Conservation (phyloP, 148 eudicot genomes). For the Hydrangea macrophylla region DNA sequence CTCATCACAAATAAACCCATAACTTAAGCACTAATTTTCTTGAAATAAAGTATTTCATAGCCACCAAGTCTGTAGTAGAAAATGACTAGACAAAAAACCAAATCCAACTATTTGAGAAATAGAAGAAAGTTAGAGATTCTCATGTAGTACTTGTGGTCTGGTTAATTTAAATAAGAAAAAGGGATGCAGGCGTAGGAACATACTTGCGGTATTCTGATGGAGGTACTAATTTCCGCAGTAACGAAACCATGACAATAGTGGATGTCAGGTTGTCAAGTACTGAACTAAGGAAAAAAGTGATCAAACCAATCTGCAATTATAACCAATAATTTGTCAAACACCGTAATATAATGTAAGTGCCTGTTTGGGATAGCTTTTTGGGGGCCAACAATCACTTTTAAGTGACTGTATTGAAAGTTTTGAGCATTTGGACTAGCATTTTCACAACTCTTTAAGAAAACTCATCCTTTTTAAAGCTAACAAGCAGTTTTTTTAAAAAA, state of each 20-base stretch:
- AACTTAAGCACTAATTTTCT: not conserved
- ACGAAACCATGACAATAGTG: slow-evolving; percentile 95
- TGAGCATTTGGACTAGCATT: too few species aligned
- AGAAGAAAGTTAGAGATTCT: not conserved
- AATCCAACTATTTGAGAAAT: not conserved
- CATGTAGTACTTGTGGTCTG: not conserved
- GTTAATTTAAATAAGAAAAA: not conserved
- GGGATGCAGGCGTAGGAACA: slow-evolving; percentile 16
- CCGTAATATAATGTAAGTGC: not conserved
- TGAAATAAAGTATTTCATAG: not conserved
- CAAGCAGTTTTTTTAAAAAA: not conserved
- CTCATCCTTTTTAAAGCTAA: not conserved
- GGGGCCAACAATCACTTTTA: too few species aligned
- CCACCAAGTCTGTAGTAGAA: not conserved
- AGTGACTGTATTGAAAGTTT: too few species aligned
- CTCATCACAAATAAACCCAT: not conserved
- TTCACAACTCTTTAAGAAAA: too few species aligned
- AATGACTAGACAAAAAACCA: not conserved
- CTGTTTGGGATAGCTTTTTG: too few species aligned
- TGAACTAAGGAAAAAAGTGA: slow-evolving; percentile 91
- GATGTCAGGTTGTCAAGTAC: slow-evolving; percentile 96
- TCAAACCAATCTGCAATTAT: slow-evolving; percentile 85
- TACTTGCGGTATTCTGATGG: slow-evolving; percentile 97
- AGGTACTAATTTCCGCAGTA: slow-evolving; percentile 83
- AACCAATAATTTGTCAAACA: slow-evolving; percentile 8